These are phyloP conservation scores for Dendrobium catenatum DNA, from an alignment of 106 monocot species.

Conservation along the genomic window DNA sequence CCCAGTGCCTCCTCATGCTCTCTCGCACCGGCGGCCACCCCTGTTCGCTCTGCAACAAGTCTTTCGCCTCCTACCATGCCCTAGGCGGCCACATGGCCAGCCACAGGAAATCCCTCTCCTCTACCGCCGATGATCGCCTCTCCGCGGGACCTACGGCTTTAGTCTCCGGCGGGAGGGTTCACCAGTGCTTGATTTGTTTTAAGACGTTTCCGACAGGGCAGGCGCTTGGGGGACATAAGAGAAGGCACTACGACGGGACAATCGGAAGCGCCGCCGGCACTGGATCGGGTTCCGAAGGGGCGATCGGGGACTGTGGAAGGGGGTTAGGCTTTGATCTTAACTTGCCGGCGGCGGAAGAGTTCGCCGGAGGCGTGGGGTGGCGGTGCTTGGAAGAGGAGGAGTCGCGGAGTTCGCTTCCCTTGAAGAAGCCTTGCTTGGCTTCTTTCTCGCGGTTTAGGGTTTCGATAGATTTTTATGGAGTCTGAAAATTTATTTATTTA, in stretches of 20 bases:
- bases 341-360: neutral
- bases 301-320: neutral
- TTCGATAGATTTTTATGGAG: no score
- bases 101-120: conserved; percentile 21
- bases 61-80: conserved; percentile 66
- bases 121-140: conserved; percentile 4
- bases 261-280: conserved; percentile 5
- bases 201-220: neutral
- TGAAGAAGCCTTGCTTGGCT: neutral
- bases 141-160: conserved; percentile 4
- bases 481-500: no score
- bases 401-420: neutral
- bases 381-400: neutral
- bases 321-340: conserved; percentile 1
- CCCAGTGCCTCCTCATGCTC: conserved; percentile 74
- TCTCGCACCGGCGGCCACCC: conserved; percentile 17
- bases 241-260: conserved; percentile 5
- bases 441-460: neutral
- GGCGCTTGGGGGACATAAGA: conserved; percentile 8
- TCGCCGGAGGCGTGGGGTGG: neutral
- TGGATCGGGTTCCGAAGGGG: conserved; percentile 10
- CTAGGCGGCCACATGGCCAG: conserved; percentile 55
- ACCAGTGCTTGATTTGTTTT: conserved; percentile 4
- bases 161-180: neutral
- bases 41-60: conserved; percentile 69